Percentiles rank a stretch among this genome's conserved stretches.
Conservation (phyloP, 2,329 filamentous ascomycete genomes). For the Ceratocystis destructans region DNA sequence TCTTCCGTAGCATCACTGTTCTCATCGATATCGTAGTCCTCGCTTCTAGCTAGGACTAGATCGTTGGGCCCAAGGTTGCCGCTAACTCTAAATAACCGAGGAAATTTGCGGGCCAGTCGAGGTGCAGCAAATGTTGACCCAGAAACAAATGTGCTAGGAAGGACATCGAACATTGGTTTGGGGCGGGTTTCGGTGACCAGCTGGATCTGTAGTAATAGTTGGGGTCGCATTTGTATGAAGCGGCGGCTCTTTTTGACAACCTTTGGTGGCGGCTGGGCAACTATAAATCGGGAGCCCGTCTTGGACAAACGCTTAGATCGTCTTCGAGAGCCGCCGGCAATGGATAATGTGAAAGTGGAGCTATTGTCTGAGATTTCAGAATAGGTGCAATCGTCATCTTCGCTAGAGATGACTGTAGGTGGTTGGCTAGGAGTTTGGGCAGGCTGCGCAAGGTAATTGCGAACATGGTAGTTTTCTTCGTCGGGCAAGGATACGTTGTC, state of each 20-base stretch:
- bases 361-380: conserved; percentile 37
- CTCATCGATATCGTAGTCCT: conserved; percentile 46
- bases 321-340: conserved; percentile 22
- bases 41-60: conserved; percentile 55
- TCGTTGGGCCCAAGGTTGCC: conserved; percentile 54
- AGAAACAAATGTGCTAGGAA: conserved; percentile 50
- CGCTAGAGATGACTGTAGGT: conserved; percentile 28
- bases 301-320: conserved; percentile 19
- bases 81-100: conserved; percentile 49
- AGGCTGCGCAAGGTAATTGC: conserved; percentile 15
- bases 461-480: conserved; percentile 16
- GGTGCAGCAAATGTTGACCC: conserved; percentile 42
- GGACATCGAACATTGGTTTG: conserved; percentile 56
- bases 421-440: not conserved
- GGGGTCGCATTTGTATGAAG: conserved; percentile 52
- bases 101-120: conserved; percentile 45
- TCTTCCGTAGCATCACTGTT: conserved; percentile 38
- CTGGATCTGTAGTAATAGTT: conserved; percentile 58
- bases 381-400: conserved; percentile 32
- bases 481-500: conserved; percentile 13
- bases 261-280: conserved; percentile 54
- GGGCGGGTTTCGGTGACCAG: conserved; percentile 48
- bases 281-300: conserved; percentile 45
- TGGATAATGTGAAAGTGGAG: conserved; percentile 22
- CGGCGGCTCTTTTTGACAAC: conserved; percentile 48